phyloP scores from a whole-genome alignment of 768 basidiomycete species.

The Omphalotus guepiniiformis region DNA sequence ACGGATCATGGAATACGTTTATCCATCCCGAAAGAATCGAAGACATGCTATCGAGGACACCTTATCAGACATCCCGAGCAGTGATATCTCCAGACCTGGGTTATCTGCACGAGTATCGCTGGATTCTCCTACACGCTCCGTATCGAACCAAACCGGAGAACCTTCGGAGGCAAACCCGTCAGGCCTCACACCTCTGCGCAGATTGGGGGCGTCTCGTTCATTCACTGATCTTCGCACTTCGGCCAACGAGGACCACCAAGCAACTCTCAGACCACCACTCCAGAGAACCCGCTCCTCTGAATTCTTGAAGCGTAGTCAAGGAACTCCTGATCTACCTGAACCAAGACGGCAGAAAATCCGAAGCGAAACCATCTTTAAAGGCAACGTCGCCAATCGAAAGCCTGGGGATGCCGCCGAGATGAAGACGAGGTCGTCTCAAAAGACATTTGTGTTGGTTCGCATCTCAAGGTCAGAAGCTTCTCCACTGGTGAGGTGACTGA shows the following conservation, averaged over 20 bases:
- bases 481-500: too few species aligned
- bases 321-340: constrained; percentile 6
- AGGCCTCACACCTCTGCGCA: constrained; percentile 34
- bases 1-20: constrained; percentile 85
- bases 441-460: constrained; percentile 77
- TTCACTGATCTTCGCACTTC: constrained; percentile 63
- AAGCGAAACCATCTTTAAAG: neutral
- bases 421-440: constrained; percentile 75
- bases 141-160: neutral
- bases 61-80: constrained; percentile 5
- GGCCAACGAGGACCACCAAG: constrained; percentile 30
- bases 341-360: constrained; percentile 14
- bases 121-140: constrained; percentile 7
- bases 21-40: constrained; percentile 58
- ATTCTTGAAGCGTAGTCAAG: constrained; percentile 21
- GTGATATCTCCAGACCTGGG: constrained; percentile 9
- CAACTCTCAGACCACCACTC: constrained; percentile 24
- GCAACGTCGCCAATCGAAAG: constrained; percentile 12
- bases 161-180: constrained; percentile 17
- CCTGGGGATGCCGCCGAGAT: constrained; percentile 71
- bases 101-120: constrained; percentile 1
- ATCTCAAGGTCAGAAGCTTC: constrained; percentile 68
- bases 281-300: constrained; percentile 38
- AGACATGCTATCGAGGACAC: constrained; percentile 20
- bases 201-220: constrained; percentile 58